Evolutionary conservation across 164 flowering plant species (phyloP).

Genomic region (Piper betle): DNA sequence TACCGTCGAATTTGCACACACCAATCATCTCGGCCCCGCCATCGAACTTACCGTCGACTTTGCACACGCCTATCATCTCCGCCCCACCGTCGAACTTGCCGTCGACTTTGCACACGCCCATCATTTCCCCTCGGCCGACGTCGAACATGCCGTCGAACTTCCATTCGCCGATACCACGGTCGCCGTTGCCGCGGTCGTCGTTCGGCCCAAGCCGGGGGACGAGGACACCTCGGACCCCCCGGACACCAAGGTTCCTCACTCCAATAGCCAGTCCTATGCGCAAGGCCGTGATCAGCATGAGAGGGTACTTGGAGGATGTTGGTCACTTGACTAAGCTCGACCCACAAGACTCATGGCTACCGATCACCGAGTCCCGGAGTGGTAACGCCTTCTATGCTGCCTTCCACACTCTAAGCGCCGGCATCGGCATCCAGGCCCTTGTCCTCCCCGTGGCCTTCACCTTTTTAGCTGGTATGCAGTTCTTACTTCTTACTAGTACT

Average conservation of each 20-base stretch:
- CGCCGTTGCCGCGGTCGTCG: conserved; percentile 13
- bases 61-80: conserved; percentile 7
- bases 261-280: conserved; percentile 96
- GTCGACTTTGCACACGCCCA: no score
- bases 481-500: conserved; percentile 5
- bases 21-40: conserved; percentile 16
- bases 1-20: background rate
- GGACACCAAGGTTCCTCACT: conserved; percentile 83
- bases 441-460: conserved; percentile 87
- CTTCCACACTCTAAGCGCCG: conserved; percentile 92
- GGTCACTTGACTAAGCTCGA: conserved; percentile 93
- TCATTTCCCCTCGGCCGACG: no score
- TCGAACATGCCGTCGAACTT: background rate
- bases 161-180: conserved; percentile 40
- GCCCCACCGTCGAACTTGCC: conserved; percentile 12
- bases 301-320: conserved; percentile 85
- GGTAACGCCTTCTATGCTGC: conserved; percentile 98
- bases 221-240: conserved; percentile 52
- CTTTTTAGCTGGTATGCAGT: conserved; percentile 65
- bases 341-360: conserved; percentile 98
- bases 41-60: background rate
- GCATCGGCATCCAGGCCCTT: conserved; percentile 90
- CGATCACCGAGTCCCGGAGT: conserved; percentile 90
- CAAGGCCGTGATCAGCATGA: conserved; percentile 83
- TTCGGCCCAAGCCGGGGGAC: conserved; percentile 12